Evolutionary conservation across 805 yeast species (phyloP).

Genomic region (Sugiyamaella mastotermitis): DNA sequence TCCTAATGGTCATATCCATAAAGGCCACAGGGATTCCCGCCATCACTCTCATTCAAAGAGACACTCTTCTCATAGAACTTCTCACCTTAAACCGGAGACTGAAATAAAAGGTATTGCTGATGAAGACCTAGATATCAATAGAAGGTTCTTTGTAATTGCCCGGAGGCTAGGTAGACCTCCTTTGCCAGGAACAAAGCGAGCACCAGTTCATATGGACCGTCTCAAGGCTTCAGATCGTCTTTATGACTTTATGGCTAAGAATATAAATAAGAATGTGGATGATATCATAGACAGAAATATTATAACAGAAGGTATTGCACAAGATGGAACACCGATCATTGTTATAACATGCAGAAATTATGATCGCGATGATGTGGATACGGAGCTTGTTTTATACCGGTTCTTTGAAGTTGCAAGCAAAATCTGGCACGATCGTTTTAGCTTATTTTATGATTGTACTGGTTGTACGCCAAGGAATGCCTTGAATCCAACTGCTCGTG

Average conservation of each 20-base stretch:
- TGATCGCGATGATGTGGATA: constrained; percentile 32
- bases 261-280: constrained; percentile 49
- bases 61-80: background rate
- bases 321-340: constrained; percentile 68
- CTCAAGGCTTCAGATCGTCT: constrained; percentile 31
- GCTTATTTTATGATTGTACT: constrained; percentile 64
- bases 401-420: constrained; percentile 60
- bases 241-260: constrained; percentile 69
- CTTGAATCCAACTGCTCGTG: constrained; percentile 31
- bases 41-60: no score
- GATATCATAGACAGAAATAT: constrained; percentile 39
- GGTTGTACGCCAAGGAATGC: constrained; percentile 37
- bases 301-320: constrained; percentile 58
- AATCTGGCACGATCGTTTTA: constrained; percentile 64
- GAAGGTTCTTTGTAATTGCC: constrained; percentile 13
- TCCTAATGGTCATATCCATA: constrained; percentile 7
- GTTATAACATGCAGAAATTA: constrained; percentile 42
- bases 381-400: constrained; percentile 52
- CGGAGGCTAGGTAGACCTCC: constrained; percentile 17
- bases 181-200: background rate
- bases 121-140: constrained; percentile 7
- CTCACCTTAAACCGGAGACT: constrained; percentile 1
- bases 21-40: no score
- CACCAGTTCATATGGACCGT: background rate
- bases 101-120: constrained; percentile 1